These are phyloP conservation scores for Chaetomiaceae sp. DNA, from an alignment of 2,329 filamentous ascomycete genomes.

Conservation along the genomic window DNA sequence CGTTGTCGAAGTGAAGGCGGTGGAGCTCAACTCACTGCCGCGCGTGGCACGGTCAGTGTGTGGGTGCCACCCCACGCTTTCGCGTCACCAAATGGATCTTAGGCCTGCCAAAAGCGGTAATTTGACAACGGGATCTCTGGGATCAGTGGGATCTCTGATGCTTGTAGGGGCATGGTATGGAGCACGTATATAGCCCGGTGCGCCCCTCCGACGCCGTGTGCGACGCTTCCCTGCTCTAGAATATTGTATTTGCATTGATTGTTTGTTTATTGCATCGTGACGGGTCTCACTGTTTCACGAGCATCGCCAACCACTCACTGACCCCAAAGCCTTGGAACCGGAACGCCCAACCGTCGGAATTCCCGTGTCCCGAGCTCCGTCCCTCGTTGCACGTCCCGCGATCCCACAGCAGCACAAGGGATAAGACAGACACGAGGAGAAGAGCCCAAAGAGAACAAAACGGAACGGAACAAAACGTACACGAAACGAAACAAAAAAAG, in stretches of 20 bases:
- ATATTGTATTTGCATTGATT: background rate
- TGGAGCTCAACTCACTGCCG: slow-evolving; percentile 9
- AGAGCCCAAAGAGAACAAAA: too few species aligned
- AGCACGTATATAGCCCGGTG: background rate
- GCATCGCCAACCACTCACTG: background rate
- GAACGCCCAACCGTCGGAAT: background rate
- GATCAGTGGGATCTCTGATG: too few species aligned
- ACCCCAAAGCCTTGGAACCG: slow-evolving; percentile 3
- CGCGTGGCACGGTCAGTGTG: slow-evolving; percentile 10
- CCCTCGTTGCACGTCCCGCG: slow-evolving; percentile 2
- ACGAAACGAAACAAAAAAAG: background rate
- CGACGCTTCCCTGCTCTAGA: background rate
- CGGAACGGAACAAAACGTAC: too few species aligned
- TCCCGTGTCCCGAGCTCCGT: too few species aligned
- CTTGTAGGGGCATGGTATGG: too few species aligned
- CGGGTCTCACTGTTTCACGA: background rate
- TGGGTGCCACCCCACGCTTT: too few species aligned
- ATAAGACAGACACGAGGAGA: background rate
- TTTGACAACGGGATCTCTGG: too few species aligned
- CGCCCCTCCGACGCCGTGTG: background rate
- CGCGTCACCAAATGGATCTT: too few species aligned
- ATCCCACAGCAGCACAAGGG: background rate
- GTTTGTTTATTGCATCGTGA: background rate
- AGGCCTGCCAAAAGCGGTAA: too few species aligned
- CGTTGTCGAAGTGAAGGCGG: background rate